Percentiles rank a stretch among this genome's conserved stretches.
These are phyloP conservation scores for Sonneratia caseolaris DNA, from an alignment of 345 rosid genomes.

Conservation along the genomic window DNA sequence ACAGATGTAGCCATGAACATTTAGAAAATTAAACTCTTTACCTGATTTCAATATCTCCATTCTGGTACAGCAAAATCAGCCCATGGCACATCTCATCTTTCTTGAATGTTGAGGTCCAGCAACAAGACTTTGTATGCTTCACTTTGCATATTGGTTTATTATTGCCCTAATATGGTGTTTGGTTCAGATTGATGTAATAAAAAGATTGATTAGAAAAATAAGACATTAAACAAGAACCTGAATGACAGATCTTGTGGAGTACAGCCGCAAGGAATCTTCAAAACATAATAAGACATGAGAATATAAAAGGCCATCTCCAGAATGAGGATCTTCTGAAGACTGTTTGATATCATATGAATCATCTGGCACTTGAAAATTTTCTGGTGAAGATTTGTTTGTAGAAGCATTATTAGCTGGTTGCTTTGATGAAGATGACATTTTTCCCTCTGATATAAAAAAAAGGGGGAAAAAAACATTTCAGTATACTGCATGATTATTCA, in stretches of 20 bases:
- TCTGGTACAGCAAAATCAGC: slow-evolving; percentile 49
- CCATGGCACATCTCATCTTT: slow-evolving; percentile 39
- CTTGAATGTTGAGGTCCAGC: slow-evolving; percentile 61
- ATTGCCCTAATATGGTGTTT: slow-evolving; percentile 38
- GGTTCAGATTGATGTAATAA: slow-evolving; percentile 16
- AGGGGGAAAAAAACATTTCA: not conserved
- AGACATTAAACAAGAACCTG: slow-evolving; percentile 36
- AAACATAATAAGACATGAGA: slow-evolving; percentile 47
- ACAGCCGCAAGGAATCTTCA: slow-evolving; percentile 49
- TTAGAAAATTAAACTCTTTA: slow-evolving; percentile 5
- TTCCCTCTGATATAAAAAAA: slow-evolving; percentile 7
- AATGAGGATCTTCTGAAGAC: slow-evolving; percentile 20
- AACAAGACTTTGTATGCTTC: slow-evolving; percentile 48
- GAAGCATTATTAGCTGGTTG: slow-evolving; percentile 3
- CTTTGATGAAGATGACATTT: slow-evolving; percentile 4
- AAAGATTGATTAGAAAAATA: slow-evolving; percentile 3
- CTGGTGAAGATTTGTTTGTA: slow-evolving; percentile 31
- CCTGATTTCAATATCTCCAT: slow-evolving; percentile 79
- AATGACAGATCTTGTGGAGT: slow-evolving; percentile 41
- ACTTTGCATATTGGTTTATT: slow-evolving; percentile 32
- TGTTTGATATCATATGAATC: slow-evolving; percentile 15
- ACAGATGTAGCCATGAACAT: not conserved
- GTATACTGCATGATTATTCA: not conserved
- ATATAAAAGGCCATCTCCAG: slow-evolving; percentile 19
- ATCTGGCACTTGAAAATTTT: slow-evolving; percentile 25